phyloP scores from a whole-genome alignment of 208 protist species.

The Phytomonas francai region DNA sequence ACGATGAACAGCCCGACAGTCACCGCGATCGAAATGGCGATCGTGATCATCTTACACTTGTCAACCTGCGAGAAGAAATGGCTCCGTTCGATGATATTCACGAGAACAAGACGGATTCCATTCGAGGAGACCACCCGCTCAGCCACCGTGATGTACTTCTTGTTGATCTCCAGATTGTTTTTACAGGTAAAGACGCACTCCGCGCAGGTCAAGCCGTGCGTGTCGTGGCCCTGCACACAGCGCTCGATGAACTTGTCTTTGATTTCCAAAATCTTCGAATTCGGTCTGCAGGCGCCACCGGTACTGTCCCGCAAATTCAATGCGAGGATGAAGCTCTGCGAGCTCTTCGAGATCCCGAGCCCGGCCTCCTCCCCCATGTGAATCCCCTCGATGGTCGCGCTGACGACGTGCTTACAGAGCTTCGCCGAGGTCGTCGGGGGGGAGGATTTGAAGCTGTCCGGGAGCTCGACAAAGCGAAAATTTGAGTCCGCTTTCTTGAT shows the following conservation, averaged over 20 bases:
- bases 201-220: no score
- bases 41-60: conserved; percentile 7
- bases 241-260: neutral
- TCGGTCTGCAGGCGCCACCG: neutral
- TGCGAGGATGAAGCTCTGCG: neutral
- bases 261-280: neutral
- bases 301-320: conserved; percentile 3
- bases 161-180: no score
- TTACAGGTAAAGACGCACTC: no score
- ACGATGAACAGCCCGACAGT: conserved; percentile 12
- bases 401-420: no score
- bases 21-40: conserved; percentile 19
- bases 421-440: no score
- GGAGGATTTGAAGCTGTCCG: no score
- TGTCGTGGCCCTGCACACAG: no score
- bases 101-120: conserved; percentile 15
- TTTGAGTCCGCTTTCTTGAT: no score
- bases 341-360: conserved; percentile 1
- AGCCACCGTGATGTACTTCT: no score
- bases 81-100: conserved; percentile 18
- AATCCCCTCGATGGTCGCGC: no score
- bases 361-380: no score
- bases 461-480: no score
- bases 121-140: conserved; percentile 6
- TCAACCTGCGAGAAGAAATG: conserved; percentile 14